phyloP scores from a whole-genome alignment of 176 grass and related monocot genomes.

The Cocos nucifera region DNA sequence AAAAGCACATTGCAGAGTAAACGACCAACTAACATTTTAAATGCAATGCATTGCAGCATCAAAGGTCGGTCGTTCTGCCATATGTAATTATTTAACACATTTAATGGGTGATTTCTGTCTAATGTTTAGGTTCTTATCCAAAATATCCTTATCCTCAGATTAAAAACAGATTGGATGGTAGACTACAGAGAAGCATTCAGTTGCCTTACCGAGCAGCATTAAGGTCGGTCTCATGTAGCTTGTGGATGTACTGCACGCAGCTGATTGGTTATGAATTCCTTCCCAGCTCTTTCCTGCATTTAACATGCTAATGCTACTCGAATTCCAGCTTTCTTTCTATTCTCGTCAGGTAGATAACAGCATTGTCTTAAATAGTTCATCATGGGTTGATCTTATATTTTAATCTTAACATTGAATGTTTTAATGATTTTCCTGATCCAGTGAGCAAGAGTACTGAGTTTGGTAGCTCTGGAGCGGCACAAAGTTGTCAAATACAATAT shows the following conservation, averaged over 20 bases:
- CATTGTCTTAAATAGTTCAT: neutral
- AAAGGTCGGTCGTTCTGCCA: neutral
- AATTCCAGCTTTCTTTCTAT: neutral
- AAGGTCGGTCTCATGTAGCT: neutral
- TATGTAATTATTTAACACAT: neutral
- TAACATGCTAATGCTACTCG: too few relatives aligned
- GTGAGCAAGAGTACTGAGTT: constrained; percentile 10
- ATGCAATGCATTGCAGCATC: constrained; percentile 1
- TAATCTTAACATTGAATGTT: neutral
- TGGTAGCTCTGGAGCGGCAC: neutral
- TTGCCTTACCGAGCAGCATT: neutral
- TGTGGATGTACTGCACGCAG: too few relatives aligned
- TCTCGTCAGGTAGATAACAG: neutral
- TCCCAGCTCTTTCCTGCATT: too few relatives aligned
- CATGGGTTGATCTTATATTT: neutral
- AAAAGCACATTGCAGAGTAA: constrained; percentile 4
- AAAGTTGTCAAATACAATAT: constrained; percentile 5
- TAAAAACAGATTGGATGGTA: neutral
- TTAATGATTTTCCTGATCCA: neutral
- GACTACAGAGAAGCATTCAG: neutral
- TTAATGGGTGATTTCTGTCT: neutral
- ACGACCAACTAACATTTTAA: neutral
- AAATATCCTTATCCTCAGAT: neutral
- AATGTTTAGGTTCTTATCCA: neutral
- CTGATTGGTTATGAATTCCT: too few relatives aligned